Conservation (phyloP, 2,329 filamentous ascomycete species). For the Zelopaecilomyces penicillatus region DNA sequence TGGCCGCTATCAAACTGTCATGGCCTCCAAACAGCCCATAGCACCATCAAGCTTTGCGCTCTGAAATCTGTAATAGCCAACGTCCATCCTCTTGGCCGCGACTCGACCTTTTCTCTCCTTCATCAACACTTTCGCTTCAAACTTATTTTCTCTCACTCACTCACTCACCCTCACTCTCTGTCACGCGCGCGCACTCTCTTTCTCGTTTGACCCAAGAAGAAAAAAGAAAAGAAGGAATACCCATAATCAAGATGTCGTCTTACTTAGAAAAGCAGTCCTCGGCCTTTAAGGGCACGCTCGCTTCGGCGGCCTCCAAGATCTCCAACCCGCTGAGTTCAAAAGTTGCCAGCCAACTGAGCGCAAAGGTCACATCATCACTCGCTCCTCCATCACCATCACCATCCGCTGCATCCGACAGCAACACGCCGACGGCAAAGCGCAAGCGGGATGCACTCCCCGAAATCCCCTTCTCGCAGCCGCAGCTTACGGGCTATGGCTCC, state of each 20-base stretch:
- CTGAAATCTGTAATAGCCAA: too few species aligned
- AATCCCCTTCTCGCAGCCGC: conserved; percentile 65
- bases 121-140: too few species aligned
- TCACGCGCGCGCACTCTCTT: too few species aligned
- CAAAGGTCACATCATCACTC: conserved; percentile 29
- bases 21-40: too few species aligned
- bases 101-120: too few species aligned
- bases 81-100: too few species aligned
- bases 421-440: conserved; percentile 56
- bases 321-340: conserved; percentile 41
- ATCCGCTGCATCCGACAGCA: conserved; percentile 47
- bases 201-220: too few species aligned
- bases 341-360: conserved; percentile 3
- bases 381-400: conserved; percentile 56
- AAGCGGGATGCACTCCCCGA: conserved; percentile 48
- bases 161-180: too few species aligned
- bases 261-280: conserved; percentile 59
- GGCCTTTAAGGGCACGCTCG: conserved; percentile 52
- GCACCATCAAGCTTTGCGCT: too few species aligned
- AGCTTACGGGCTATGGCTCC: conserved; percentile 64
- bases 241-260: conserved; percentile 41
- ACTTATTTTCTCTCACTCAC: too few species aligned
- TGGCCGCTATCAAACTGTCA: too few species aligned
- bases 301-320: conserved; percentile 56
- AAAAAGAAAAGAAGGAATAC: not conserved